phyloP scores from a whole-genome alignment of 176 grass and related monocot species.

The Avena sativa region DNA sequence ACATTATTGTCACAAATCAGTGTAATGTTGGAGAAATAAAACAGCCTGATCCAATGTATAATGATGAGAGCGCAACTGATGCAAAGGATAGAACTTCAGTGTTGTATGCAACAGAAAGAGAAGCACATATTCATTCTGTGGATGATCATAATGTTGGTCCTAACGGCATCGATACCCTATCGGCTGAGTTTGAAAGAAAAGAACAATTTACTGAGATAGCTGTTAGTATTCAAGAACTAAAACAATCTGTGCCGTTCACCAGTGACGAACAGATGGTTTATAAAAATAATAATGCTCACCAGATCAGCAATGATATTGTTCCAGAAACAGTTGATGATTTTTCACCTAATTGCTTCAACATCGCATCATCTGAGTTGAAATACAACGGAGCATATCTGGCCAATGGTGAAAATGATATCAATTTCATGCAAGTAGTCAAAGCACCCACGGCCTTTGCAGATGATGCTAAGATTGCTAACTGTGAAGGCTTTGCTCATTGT shows the following conservation, averaged over 20 bases:
- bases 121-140: not conserved
- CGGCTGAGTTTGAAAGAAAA: conserved; percentile 32
- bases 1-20: not conserved
- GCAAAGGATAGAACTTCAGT: not conserved
- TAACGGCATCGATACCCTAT: not conserved
- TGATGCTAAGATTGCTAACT: not conserved
- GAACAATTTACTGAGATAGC: not conserved
- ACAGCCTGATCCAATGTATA: not conserved
- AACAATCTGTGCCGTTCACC: not conserved
- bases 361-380: conserved; percentile 5
- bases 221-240: conserved; percentile 14
- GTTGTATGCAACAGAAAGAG: not conserved
- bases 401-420: conserved; percentile 19
- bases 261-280: conserved; percentile 4
- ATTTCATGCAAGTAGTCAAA: conserved; percentile 17
- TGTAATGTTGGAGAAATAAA: conserved; percentile 28
- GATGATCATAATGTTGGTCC: not conserved
- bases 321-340: conserved; percentile 29
- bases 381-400: not conserved
- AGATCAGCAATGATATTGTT: conserved; percentile 2
- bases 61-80: not conserved
- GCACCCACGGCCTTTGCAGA: not conserved
- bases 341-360: conserved; percentile 2
- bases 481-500: conserved; percentile 16
- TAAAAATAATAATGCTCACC: not conserved